Base-by-base conservation (phyloP, 805 yeast genomes). In the Starmerella davenportii region DNA sequence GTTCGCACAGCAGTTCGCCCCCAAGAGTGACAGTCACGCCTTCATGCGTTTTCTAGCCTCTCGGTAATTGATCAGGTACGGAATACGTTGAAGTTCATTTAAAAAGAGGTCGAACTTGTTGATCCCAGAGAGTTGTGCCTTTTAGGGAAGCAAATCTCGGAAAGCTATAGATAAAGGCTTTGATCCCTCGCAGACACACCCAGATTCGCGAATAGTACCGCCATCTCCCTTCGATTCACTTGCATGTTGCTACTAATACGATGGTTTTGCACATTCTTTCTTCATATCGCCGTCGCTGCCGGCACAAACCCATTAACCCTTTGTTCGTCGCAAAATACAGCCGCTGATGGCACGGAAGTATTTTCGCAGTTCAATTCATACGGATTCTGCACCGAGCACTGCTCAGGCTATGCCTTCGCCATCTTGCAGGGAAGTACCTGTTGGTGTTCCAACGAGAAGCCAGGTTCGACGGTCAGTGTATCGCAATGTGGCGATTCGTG, bases 401-500 rank as follows among this genome's bases (percentile, higher is more conserved):
- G 81, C 50, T 15, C 39, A 1, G 68, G 68, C 5, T 66, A 59
- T 43, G 62, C 70, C 8, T 70, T 63, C 41, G 81, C 72, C 15
- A 64, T 75, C 30, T 55, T 74, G 28, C 72, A 61, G 45, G 63
- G 60, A n/a, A 43, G 56, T 29, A 29, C 58, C 34, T 75, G 82
- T 53, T 76, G 77, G 76, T 75, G 82, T 51, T 64, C 79, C 4
- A 64, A 74, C 48, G 44, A 49, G 7, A 54, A 64, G 17, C 80
- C 81, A 0, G 59, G 50, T 1, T 46, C 52, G 15, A 61, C 73
- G 0, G 60, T 59, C 0, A 44, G 49, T 21, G 30, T 59, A 9
- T 34, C 48, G 13, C 35, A 48, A 7, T 66, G 71, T 44, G 43
- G 52, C 27, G 58, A 51, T 11, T 35, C 43, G 15, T 67, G 72